Conservation (phyloP, 352 stramenopile genomes). For the Thalassiosira mediterranea region DNA sequence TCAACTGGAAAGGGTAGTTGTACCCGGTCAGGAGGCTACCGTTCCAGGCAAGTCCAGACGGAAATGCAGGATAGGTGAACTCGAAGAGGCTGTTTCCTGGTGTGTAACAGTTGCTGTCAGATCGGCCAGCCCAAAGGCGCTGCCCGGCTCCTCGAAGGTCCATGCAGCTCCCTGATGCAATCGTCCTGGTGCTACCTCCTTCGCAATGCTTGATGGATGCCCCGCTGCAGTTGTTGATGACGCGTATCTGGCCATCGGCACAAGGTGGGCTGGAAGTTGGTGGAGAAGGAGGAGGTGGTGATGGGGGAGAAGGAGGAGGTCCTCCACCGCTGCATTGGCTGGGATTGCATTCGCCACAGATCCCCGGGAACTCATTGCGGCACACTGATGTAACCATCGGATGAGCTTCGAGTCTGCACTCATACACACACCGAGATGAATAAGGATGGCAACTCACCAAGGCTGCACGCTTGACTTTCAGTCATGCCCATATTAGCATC, state of each 20-base stretch:
- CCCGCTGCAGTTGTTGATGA: slow-evolving; percentile 46
- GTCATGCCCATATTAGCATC: too few relatives aligned
- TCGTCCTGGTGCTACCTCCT: not conserved
- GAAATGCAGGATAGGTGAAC: not conserved
- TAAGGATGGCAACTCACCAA: too few relatives aligned
- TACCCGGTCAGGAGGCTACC: not conserved
- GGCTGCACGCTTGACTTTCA: too few relatives aligned
- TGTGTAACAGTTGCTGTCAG: slow-evolving; percentile 3
- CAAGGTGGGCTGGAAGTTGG: slow-evolving; percentile 4
- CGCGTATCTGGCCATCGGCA: slow-evolving; percentile 10
- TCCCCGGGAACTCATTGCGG: too few relatives aligned
- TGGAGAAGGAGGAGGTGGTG: not conserved
- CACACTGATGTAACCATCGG: too few relatives aligned
- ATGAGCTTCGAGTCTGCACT: too few relatives aligned
- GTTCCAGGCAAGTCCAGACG: not conserved
- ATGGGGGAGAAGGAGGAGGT: slow-evolving; percentile 11
- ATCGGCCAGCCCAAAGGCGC: slow-evolving; percentile 2
- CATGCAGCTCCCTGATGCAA: not conserved
- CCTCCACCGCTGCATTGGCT: not conserved
- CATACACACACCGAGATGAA: too few relatives aligned
- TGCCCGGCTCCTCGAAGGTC: not conserved
- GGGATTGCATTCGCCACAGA: too few relatives aligned
- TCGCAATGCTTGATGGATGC: not conserved
- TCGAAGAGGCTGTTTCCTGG: slow-evolving; percentile 1
- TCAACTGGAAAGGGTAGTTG: slow-evolving; percentile 6